Conservation (phyloP, 495 filamentous ascomycete genomes). For the Daldinia childiae region DNA sequence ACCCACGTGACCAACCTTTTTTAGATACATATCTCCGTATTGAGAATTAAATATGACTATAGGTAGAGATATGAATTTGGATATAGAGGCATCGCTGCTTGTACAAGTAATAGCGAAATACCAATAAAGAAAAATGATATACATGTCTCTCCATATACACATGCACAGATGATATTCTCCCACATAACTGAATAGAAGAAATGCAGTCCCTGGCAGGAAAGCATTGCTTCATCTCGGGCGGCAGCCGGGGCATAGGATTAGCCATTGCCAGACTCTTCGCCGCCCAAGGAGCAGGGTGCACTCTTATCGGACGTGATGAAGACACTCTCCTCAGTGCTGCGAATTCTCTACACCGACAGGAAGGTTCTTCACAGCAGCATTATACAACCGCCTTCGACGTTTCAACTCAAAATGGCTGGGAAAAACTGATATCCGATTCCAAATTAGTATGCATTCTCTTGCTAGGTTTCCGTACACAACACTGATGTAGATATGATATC, state of each 20-base stretch:
- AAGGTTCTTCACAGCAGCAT: conserved; percentile 36
- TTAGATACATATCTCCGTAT: background rate
- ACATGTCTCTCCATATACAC: background rate
- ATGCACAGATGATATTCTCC: too few relatives aligned
- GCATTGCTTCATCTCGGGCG: conserved; percentile 53
- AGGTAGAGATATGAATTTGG: too few relatives aligned
- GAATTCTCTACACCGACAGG: conserved; percentile 25
- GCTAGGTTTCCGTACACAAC: conserved; percentile 2
- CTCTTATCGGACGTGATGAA: conserved; percentile 63
- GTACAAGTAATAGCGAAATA: background rate
- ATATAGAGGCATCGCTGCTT: background rate
- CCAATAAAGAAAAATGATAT: background rate
- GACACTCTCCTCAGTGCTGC: conserved; percentile 52
- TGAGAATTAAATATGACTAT: background rate
- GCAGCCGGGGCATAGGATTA: conserved; percentile 52
- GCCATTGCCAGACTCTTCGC: conserved; percentile 74
- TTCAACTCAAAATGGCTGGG: conserved; percentile 24
- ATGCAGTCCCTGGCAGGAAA: conserved; percentile 47
- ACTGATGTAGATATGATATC: background rate
- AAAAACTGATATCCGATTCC: conserved; percentile 5
- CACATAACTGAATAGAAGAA: background rate
- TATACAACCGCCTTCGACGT: conserved; percentile 36
- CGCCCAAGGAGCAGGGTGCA: conserved; percentile 64
- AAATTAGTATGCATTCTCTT: conserved; percentile 22
- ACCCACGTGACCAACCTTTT: background rate